Evolutionary conservation across 2,329 filamentous ascomycete genomes (phyloP), one percentile per base, ranked within the genome.

Genomic region (Cercospora citrullina): DNA sequence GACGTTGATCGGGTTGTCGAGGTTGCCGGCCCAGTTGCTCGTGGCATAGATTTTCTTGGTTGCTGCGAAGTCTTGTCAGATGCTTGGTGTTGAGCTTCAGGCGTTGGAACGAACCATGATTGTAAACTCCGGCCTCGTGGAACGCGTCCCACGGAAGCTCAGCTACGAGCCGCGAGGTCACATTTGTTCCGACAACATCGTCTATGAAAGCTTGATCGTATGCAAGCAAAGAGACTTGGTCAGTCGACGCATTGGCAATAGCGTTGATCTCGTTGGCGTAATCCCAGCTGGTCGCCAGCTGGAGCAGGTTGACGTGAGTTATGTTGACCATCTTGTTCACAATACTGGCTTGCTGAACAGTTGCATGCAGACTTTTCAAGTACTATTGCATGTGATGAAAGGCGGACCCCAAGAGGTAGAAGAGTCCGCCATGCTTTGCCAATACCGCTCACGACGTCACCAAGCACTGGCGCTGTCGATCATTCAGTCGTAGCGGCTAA

Each of bases 31-130:
- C 72, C 75, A 83, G 69, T 83, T 83, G 66, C 77, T 79, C 1
- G 81, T 80, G 14, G 81, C 78, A 61, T 83, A 83, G 8, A 83
- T 68, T 39, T 79, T 78, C 64, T 81, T 79, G 1, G 77, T 79
- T 2, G 69, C 72, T 21, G 70, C 70, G 18, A 16, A 26, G 39
- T 4, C 7, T 58, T 12, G 31, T 31, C 14, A 57, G 51, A 58
- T 12, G 21, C 9, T 12, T 30, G 48, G n/a, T 16, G 18, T 12
- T 30, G 31, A 45, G 51, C 8, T n/a, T 58, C 10, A 18, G 31
- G n/a, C 1, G 61, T 51, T n/a, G 16, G 8, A 5, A 45, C 62
- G n/a, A 31, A 59, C 62, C 62, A 9, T 58, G 51, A 64, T 77
- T 75, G 69, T 78, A 79, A 18, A 78, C 73, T 28, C 77, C 77